These are phyloP conservation scores for Coniochaeta sp. DNA, from an alignment of 2,329 filamentous ascomycete species.

Conservation along the genomic window DNA sequence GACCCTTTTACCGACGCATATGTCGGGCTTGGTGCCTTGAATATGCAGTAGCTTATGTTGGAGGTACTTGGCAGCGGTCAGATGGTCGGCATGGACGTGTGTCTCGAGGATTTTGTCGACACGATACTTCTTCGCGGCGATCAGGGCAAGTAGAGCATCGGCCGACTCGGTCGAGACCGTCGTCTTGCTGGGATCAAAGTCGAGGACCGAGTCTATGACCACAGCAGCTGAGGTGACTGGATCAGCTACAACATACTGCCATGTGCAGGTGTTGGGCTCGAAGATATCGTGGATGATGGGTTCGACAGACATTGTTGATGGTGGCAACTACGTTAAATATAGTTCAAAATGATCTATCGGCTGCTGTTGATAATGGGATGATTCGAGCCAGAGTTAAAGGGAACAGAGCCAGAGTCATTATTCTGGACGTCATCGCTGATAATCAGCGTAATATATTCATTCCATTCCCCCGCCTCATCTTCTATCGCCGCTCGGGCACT, in stretches of 20 bases:
- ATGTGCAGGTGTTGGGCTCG: conserved; percentile 34
- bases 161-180: conserved; percentile 40
- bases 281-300: conserved; percentile 25
- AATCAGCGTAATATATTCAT: too few species aligned
- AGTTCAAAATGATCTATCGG: not conserved
- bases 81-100: conserved; percentile 49
- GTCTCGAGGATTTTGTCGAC: conserved; percentile 49
- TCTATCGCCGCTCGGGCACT: too few species aligned
- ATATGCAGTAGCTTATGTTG: conserved; percentile 29
- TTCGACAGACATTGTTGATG: conserved; percentile 8
- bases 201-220: conserved; percentile 52
- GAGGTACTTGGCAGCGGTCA: conserved; percentile 49
- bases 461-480: too few species aligned
- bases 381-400: not conserved
- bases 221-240: conserved; percentile 34
- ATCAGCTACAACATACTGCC: conserved; percentile 51
- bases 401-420: too few species aligned
- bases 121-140: conserved; percentile 33
- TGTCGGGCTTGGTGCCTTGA: conserved; percentile 16
- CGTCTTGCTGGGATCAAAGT: conserved; percentile 35
- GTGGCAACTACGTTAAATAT: not conserved
- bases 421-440: not conserved
- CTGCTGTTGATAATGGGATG: not conserved
- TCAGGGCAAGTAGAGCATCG: conserved; percentile 34
- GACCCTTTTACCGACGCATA: conserved; percentile 37